These are phyloP conservation scores for Kurtzmaniella quercitrusa DNA, from an alignment of 1,139 yeast genomes.

Conservation along the genomic window DNA sequence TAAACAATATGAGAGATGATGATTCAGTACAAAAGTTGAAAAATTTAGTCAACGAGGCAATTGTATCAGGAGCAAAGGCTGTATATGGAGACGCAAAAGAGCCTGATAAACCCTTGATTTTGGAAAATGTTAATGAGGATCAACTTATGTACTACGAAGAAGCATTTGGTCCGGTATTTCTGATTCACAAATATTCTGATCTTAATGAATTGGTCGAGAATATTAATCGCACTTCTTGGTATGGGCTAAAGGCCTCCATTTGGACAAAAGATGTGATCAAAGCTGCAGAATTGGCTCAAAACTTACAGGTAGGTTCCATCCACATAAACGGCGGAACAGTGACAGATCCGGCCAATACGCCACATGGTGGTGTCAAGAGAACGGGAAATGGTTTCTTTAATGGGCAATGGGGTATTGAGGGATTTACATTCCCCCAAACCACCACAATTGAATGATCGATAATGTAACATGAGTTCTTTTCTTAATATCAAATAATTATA, in stretches of 20 bases:
- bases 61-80: conserved; percentile 37
- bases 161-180: conserved; percentile 48
- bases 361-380: conserved; percentile 54
- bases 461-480: background rate
- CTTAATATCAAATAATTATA: background rate
- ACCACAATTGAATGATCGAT: conserved; percentile 24
- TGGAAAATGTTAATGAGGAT: conserved; percentile 29
- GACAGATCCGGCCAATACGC: conserved; percentile 46
- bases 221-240: conserved; percentile 24
- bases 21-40: conserved; percentile 21
- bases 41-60: conserved; percentile 36
- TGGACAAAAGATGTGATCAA: conserved; percentile 45
- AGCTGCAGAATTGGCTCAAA: conserved; percentile 36
- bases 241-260: conserved; percentile 53
- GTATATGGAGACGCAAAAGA: conserved; percentile 19
- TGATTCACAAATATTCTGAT: conserved; percentile 30
- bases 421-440: conserved; percentile 36
- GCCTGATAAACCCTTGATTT: conserved; percentile 17
- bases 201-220: conserved; percentile 24
- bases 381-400: conserved; percentile 55
- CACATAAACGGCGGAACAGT: conserved; percentile 49
- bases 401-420: conserved; percentile 47
- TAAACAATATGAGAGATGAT: conserved; percentile 25
- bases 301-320: conserved; percentile 44
- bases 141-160: conserved; percentile 35